These are phyloP conservation scores for Datura wrightii DNA, from an alignment of 257 asterid genomes.

Conservation along the genomic window DNA sequence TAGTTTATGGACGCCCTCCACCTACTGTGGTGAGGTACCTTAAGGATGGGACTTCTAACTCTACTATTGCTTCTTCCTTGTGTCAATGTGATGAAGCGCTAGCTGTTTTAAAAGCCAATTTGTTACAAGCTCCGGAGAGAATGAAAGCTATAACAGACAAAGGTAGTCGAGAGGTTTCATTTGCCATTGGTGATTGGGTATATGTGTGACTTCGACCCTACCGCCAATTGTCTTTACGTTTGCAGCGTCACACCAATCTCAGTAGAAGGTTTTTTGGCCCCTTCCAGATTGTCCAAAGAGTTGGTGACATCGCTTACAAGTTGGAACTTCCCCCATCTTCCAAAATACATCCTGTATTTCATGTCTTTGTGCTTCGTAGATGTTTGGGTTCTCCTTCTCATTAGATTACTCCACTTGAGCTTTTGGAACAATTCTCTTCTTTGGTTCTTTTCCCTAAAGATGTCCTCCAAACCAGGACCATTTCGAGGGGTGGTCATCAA, in stretches of 20 bases:
- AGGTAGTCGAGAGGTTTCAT: neutral
- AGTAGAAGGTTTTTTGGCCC: neutral
- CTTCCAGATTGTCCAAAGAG: neutral
- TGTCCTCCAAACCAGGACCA: no score
- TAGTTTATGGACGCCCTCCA: neutral
- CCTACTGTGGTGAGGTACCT: neutral
- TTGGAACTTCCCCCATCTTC: neutral
- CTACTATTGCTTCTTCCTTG: neutral
- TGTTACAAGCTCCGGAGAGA: neutral
- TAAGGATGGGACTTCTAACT: neutral
- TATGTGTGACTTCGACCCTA: neutral
- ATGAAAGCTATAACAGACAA: neutral
- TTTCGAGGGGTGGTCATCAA: no score
- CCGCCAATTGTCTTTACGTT: neutral
- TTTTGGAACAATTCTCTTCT: no score
- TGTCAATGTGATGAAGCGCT: neutral
- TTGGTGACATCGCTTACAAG: neutral
- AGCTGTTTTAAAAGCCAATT: neutral
- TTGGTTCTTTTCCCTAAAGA: no score
- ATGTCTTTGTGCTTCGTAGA: neutral
- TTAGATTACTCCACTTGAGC: no score
- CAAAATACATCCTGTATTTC: neutral
- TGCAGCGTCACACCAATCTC: neutral
- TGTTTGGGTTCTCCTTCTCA: neutral
- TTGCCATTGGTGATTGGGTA: neutral